Percentiles rank a stretch among this genome's conserved stretches.
Evolutionary conservation across 208 protist species (phyloP).

Genomic region (Strigomonas galati): DNA sequence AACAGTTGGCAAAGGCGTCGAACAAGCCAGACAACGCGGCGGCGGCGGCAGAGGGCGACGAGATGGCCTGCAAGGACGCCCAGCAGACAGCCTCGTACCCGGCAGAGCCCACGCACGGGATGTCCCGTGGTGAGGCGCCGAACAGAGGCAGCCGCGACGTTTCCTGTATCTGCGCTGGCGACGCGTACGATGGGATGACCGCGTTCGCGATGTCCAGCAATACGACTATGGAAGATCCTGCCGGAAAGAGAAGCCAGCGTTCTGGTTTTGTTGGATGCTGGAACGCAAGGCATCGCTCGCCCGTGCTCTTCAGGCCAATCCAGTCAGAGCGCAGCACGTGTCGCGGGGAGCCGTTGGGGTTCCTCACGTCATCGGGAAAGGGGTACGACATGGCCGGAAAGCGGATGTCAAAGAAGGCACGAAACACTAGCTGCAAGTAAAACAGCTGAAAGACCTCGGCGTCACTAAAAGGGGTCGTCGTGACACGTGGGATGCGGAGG

Average conservation of each 20-base stretch:
- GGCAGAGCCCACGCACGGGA: slow-evolving; percentile 40
- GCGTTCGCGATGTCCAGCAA: slow-evolving; percentile 57
- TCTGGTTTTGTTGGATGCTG: slow-evolving; percentile 37
- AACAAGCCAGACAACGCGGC: slow-evolving; percentile 52
- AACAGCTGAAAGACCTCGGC: slow-evolving; percentile 85
- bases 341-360: slow-evolving; percentile 8
- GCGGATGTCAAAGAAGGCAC: slow-evolving; percentile 68
- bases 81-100: slow-evolving; percentile 43
- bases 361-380: slow-evolving; percentile 7
- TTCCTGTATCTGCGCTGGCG: slow-evolving; percentile 22
- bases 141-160: slow-evolving; percentile 47
- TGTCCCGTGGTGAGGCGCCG: slow-evolving; percentile 29
- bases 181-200: slow-evolving; percentile 60
- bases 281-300: slow-evolving; percentile 45
- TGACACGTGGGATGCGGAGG: slow-evolving; percentile 8
- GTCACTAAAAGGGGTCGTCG: slow-evolving; percentile 66
- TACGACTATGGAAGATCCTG: slow-evolving; percentile 38
- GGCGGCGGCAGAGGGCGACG: slow-evolving; percentile 31
- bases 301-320: slow-evolving; percentile 35
- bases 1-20: slow-evolving; percentile 29
- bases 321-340: slow-evolving; percentile 55
- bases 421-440: slow-evolving; percentile 80
- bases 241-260: slow-evolving; percentile 61
- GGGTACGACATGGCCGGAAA: slow-evolving; percentile 40
- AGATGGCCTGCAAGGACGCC: slow-evolving; percentile 45